A percentile compares a stretch with the other conserved stretches of the same genome.
phyloP scores from a whole-genome alignment of 371 early-diverging fungal genomes.

The Rhizomucor miehei region DNA sequence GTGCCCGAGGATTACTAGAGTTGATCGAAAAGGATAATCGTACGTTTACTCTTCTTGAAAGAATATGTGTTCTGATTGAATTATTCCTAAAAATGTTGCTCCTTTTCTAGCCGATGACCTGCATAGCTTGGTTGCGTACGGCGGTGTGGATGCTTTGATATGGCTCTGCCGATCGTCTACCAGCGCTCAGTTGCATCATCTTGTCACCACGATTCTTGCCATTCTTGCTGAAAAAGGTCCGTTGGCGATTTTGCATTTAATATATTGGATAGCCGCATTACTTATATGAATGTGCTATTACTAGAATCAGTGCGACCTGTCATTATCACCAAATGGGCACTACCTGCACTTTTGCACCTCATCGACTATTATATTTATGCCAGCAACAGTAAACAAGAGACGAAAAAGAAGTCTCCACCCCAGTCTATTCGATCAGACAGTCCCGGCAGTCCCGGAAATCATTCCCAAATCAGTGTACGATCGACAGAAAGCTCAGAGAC shows the following conservation, averaged over 20 bases:
- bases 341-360: constrained; percentile 39
- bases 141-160: constrained; percentile 60
- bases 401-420: constrained; percentile 6
- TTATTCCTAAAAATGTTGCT: background rate
- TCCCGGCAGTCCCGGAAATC: background rate
- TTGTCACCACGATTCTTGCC: constrained; percentile 53
- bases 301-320: constrained; percentile 47
- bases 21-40: constrained; percentile 57
- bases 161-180: constrained; percentile 52
- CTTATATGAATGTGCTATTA: background rate
- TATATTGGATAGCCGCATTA: background rate
- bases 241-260: background rate
- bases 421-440: constrained; percentile 5
- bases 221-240: constrained; percentile 45
- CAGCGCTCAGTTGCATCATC: constrained; percentile 46
- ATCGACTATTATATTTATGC: constrained; percentile 24
- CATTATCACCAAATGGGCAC: constrained; percentile 51
- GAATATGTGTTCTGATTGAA: too few species aligned
- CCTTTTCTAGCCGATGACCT: constrained; percentile 44
- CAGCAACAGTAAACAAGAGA: constrained; percentile 7
- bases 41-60: constrained; percentile 12
- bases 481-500: background rate
- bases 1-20: constrained; percentile 60
- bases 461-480: too few species aligned
- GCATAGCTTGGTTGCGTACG: constrained; percentile 51